Evolutionary conservation across 805 yeast genomes (phyloP).

Genomic region (Hanseniaspora jakobsenii): DNA sequence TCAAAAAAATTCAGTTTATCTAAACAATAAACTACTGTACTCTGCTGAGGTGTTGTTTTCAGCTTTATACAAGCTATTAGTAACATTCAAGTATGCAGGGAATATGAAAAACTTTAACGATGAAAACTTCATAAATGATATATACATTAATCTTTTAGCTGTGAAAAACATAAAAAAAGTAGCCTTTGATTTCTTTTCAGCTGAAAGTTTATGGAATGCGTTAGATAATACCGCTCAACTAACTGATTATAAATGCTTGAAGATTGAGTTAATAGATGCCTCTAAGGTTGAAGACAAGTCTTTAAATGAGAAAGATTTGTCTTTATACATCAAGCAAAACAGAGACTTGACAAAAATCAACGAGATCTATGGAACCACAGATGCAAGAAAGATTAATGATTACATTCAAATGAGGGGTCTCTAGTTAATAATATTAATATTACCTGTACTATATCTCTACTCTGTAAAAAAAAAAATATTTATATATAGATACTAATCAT

Average conservation of each 20-base stretch:
- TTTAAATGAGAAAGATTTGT: constrained; percentile 20
- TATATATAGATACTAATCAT: too few species aligned
- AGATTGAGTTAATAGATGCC: constrained; percentile 17
- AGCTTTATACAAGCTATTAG: constrained; percentile 48
- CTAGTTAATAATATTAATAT: too few species aligned
- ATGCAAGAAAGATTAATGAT: constrained; percentile 35
- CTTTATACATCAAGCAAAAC: constrained; percentile 26
- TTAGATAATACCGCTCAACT: too few species aligned
- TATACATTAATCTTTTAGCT: constrained; percentile 57
- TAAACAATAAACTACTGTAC: constrained; percentile 40
- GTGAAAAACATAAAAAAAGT: constrained; percentile 46
- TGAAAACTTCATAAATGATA: constrained; percentile 57
- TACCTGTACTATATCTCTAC: too few species aligned
- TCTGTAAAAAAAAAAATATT: too few species aligned
- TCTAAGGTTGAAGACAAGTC: too few species aligned
- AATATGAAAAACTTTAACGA: constrained; percentile 49
- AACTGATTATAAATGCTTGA: constrained; percentile 27
- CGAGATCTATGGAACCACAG: neutral
- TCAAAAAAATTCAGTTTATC: constrained; percentile 41
- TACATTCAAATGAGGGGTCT: constrained; percentile 40
- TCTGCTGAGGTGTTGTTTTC: constrained; percentile 52
- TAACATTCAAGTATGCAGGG: constrained; percentile 32
- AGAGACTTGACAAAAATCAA: constrained; percentile 28
- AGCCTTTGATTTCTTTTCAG: constrained; percentile 35
- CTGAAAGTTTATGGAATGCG: too few species aligned